A percentile compares a stretch with the other conserved stretches of the same genome.
Evolutionary conservation across 495 filamentous ascomycete species (phyloP).

Genomic region (Aspergillus ellipticus): DNA sequence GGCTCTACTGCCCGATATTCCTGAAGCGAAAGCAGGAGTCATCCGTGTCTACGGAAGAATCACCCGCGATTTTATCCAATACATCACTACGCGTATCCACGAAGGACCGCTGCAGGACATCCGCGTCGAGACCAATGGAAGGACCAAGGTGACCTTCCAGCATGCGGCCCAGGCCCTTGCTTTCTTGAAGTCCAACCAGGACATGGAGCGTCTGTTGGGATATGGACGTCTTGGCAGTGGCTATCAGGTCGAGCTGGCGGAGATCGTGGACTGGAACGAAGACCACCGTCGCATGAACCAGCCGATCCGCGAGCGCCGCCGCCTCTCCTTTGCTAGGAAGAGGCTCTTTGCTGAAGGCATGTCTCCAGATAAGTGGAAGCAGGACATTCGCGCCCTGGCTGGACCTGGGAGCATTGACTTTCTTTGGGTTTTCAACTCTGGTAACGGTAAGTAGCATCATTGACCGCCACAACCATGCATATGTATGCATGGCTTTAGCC

Average conservation of each 20-base stretch:
- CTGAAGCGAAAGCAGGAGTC: constrained; percentile 26
- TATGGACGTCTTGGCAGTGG: constrained; percentile 28
- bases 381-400: constrained; percentile 26
- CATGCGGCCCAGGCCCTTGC: constrained; percentile 25
- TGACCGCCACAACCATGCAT: too few species aligned
- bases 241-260: constrained; percentile 22
- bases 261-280: constrained; percentile 30
- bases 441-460: constrained; percentile 29
- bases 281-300: constrained; percentile 31
- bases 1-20: constrained; percentile 7
- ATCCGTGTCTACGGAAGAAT: constrained; percentile 22
- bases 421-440: constrained; percentile 34
- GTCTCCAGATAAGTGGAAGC: constrained; percentile 27
- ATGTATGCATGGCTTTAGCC: not conserved
- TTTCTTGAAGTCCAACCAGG: constrained; percentile 27
- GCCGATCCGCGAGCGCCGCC: constrained; percentile 33
- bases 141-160: constrained; percentile 27
- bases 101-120: constrained; percentile 32
- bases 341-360: constrained; percentile 28
- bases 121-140: constrained; percentile 20
- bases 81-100: constrained; percentile 28
- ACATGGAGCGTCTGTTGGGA: constrained; percentile 20
- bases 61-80: constrained; percentile 17
- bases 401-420: constrained; percentile 31
- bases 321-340: constrained; percentile 33